Percentiles rank a stretch among this genome's conserved stretches.
phyloP scores from a whole-genome alignment of 371 early-diverging fungal species.

The Zychaea mexicana region DNA sequence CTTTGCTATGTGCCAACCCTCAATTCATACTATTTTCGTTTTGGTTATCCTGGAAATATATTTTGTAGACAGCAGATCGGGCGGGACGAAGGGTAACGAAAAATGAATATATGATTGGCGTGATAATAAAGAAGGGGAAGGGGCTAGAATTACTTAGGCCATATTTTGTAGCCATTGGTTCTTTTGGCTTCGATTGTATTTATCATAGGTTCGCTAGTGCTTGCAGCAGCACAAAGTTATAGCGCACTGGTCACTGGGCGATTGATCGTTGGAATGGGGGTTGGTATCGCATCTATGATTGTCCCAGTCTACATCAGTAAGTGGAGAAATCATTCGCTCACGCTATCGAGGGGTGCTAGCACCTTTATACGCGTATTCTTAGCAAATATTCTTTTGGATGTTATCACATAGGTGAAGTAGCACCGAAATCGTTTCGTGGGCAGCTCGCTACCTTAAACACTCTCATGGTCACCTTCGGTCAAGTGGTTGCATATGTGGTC shows the following conservation, averaged over 20 bases:
- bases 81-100: conserved; percentile 4
- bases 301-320: conserved; percentile 84
- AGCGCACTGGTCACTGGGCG: conserved; percentile 68
- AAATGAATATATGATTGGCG: no score
- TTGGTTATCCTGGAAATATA: no score
- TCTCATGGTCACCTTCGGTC: conserved; percentile 57
- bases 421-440: conserved; percentile 52
- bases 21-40: no score
- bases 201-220: conserved; percentile 64
- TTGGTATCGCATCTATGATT: conserved; percentile 80
- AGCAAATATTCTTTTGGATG: no score
- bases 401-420: conserved; percentile 33
- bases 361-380: background rate
- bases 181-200: conserved; percentile 68
- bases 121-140: no score
- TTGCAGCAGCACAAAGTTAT: conserved; percentile 57
- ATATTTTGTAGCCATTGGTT: conserved; percentile 26
- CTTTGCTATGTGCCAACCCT: no score
- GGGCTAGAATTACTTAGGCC: background rate
- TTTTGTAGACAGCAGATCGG: background rate
- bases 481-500: conserved; percentile 57
- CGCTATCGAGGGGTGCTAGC: no score
- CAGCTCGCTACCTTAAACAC: conserved; percentile 56
- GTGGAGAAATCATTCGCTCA: no score
- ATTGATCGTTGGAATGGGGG: conserved; percentile 78